A percentile compares a stretch with the other conserved stretches of the same genome.
Evolutionary conservation across 768 basidiomycete species (phyloP).

Genomic region (Agaricus bisporus): DNA sequence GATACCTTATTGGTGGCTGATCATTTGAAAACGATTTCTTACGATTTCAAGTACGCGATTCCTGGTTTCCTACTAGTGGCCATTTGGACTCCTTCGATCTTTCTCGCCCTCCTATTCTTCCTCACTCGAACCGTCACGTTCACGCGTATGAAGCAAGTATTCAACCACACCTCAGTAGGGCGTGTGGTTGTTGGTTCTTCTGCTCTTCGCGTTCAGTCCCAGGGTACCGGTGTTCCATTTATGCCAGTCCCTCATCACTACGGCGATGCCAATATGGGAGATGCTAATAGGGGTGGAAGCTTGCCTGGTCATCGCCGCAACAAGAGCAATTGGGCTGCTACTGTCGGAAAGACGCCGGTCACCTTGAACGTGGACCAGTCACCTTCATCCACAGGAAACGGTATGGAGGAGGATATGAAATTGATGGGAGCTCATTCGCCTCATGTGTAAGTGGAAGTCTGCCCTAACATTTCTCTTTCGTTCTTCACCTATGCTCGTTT

Average conservation of each 20-base stretch:
- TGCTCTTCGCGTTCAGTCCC: not conserved
- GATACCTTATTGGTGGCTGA: not conserved
- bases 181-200: constrained; percentile 5
- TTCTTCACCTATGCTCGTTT: too few species aligned
- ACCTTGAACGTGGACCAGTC: not conserved
- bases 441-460: not conserved
- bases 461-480: not conserved
- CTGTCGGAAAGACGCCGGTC: not conserved
- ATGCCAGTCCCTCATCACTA: not conserved
- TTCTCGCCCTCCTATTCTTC: not conserved
- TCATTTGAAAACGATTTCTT: not conserved
- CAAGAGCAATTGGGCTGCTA: not conserved
- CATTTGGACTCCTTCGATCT: constrained; percentile 5
- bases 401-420: constrained; percentile 2
- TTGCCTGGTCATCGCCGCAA: not conserved
- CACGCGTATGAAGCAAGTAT: not conserved
- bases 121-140: constrained; percentile 6
- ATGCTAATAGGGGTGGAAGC: not conserved
- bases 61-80: constrained; percentile 5
- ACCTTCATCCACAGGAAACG: not conserved
- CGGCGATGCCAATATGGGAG: not conserved
- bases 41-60: constrained; percentile 5
- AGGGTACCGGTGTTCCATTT: not conserved
- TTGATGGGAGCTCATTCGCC: not conserved
- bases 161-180: constrained; percentile 5